Conservation (phyloP, 805 yeast genomes). For the Yamadazyma scolyti region DNA sequence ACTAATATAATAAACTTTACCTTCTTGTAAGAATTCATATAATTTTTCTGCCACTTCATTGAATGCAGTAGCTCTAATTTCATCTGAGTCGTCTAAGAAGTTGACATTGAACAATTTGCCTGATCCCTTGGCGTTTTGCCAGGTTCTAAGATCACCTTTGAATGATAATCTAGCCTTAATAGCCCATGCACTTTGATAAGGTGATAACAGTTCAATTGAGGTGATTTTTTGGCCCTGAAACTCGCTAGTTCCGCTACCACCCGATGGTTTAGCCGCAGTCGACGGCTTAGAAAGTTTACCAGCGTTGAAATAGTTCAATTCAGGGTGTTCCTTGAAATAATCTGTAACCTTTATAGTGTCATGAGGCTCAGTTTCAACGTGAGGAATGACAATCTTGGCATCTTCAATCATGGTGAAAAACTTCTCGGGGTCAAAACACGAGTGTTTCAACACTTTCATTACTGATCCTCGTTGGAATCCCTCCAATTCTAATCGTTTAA, state of each 20-base stretch:
- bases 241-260: constrained; percentile 1
- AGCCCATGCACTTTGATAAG: constrained; percentile 88
- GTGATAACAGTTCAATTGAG: constrained; percentile 77
- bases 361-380: constrained; percentile 4
- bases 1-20: constrained; percentile 80
- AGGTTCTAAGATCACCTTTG: constrained; percentile 83
- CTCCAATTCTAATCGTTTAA: constrained; percentile 35
- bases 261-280: constrained; percentile 3
- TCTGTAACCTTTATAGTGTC: constrained; percentile 36
- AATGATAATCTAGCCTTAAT: constrained; percentile 88
- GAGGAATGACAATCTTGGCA: constrained; percentile 33
- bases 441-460: constrained; percentile 38
- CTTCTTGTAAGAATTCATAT: constrained; percentile 76
- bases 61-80: constrained; percentile 93
- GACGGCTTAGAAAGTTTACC: neutral
- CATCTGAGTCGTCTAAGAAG: constrained; percentile 90
- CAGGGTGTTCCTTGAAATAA: constrained; percentile 57
- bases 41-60: constrained; percentile 80
- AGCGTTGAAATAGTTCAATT: constrained; percentile 37
- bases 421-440: constrained; percentile 46
- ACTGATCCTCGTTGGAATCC: constrained; percentile 45
- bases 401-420: constrained; percentile 47
- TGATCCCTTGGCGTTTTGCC: constrained; percentile 82
- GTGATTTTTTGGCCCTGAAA: constrained; percentile 7
- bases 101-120: constrained; percentile 89